Base-by-base conservation (phyloP, 345 rosid species). In the Draba incana region DNA sequence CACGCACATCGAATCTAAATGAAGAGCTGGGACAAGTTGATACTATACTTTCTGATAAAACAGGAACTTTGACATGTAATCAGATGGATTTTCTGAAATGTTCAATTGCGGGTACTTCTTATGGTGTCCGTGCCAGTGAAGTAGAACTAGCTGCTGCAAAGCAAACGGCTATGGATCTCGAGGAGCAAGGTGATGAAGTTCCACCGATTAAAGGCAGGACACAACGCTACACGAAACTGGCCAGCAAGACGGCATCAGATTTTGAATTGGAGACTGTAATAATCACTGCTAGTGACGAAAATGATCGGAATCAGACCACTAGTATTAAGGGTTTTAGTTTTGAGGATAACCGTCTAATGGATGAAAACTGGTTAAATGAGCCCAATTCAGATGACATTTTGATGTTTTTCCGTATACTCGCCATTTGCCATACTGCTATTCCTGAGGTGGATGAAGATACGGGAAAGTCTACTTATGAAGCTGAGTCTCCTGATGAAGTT, bases 401-500 rank as follows among this genome's bases (percentile, higher is more conserved):
- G 69, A 79, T 85, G 87, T 90, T 90, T 77, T 84, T 85, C 68
- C 76, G 87, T 30, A 83, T 90, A 66, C 76, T 90, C 66, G 87
- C 93, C 11, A 65, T 85, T 55, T 90, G 97, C 44, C 93, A 90
- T 75, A 83, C 93, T 1, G 93, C 84, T 9, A 84, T 87, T 48
- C 93, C 92, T 12, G 69, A 80, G 68, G 78, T 68, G 52, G 85
- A 83, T 55, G 89, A 81, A 64, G 68, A 67, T 37, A 77, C 65
- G 13, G 82, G 78, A 6, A 83, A 78, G 80, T 69, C 79, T 48
- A 86, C 70, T 27, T 91, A 86, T 45, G 97, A 91, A 78, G 97
- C 97, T 38, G 97, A 91, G 69, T 91, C 97, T 14, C 97, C 95
- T 3, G 95, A 91, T 64, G 97, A 91, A 77, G 89, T 79, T 15